Conservation (phyloP, 1,139 yeast species). For the Wickerhamomyces sp. region DNA sequence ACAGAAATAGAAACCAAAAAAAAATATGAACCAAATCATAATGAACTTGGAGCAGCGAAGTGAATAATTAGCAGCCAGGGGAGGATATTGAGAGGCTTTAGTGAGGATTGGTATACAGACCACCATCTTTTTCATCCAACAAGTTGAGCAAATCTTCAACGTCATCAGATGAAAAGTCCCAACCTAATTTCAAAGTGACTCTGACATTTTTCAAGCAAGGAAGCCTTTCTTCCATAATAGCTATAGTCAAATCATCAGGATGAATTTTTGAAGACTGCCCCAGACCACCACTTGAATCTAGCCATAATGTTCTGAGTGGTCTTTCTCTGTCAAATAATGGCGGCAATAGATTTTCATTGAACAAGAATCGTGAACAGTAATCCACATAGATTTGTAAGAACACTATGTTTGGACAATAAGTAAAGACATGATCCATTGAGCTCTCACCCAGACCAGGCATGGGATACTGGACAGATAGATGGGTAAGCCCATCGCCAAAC, state of each 20-base stretch:
- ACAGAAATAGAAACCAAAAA: background rate
- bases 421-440: slow-evolving; percentile 68
- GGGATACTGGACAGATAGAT: slow-evolving; percentile 73
- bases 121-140: slow-evolving; percentile 35
- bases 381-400: slow-evolving; percentile 73
- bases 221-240: slow-evolving; percentile 70
- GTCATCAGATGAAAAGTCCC: slow-evolving; percentile 76
- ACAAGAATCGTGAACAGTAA: slow-evolving; percentile 64
- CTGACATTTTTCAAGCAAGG: slow-evolving; percentile 61
- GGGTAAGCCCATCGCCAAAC: slow-evolving; percentile 60
- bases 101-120: slow-evolving; percentile 28
- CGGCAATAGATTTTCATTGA: slow-evolving; percentile 54
- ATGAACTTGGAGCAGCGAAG: too few relatives aligned
- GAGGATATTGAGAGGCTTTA: slow-evolving; percentile 3
- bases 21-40: too few relatives aligned
- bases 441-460: slow-evolving; percentile 73
- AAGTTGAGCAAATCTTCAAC: slow-evolving; percentile 53
- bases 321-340: slow-evolving; percentile 22
- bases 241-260: slow-evolving; percentile 85
- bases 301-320: slow-evolving; percentile 59
- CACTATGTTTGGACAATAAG: slow-evolving; percentile 67
- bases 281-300: slow-evolving; percentile 83
- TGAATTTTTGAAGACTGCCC: slow-evolving; percentile 81
- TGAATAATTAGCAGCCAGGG: too few relatives aligned
- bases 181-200: slow-evolving; percentile 75